Base-by-base conservation (phyloP, 2,329 filamentous ascomycete species). In the Paraphaeosphaeria sporulosa region DNA sequence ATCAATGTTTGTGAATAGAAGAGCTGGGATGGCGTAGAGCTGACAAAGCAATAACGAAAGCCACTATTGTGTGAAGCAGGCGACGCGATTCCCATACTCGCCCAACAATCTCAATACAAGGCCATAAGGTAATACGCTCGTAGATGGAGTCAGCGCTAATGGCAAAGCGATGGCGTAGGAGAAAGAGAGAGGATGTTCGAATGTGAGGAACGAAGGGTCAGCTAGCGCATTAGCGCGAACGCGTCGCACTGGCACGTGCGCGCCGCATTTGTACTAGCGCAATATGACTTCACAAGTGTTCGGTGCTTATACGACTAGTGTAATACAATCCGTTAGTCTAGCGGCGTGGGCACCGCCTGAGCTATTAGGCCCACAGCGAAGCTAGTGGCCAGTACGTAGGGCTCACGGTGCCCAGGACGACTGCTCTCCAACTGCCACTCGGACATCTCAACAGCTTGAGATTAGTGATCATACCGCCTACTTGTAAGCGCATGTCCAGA, bases 201-300 rank as follows among this genome's bases (percentile, higher is more conserved):
- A 13, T 9, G 49, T 9, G 40, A 47, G 21, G 38, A 15, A 15
- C 6, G 23, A 49, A 48, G 30, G 23, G 15, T 17, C 40, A 12
- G 32, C 32, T 53, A 57, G 55, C 36, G 56, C 53, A 32, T 21
- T n/a, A n/a, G n/a, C n/a, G n/a, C n/a, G n/a, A n/a, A n/a, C n/a
- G n/a, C n/a, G n/a, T n/a, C n/a, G n/a, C 19, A 43, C 6, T 19
- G 40, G 42, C 52, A 38, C 52, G 52, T 55, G 52, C 46, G 17
- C 44, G 13, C n/a, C 43, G 43, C 43, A 32, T 43, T 21, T 32
- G 21, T 43, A 48, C 53, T 56, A 56, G 53, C 43, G 42, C 19
- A 10, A 54, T 46, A 17, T 36, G 17, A 10, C 32, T 40, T n/a
- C n/a, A 23, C 32, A 32, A 40, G 5, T 9, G 10, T 17, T 13